phyloP scores from a whole-genome alignment of 768 basidiomycete species.

The Crepidotus variabilis region DNA sequence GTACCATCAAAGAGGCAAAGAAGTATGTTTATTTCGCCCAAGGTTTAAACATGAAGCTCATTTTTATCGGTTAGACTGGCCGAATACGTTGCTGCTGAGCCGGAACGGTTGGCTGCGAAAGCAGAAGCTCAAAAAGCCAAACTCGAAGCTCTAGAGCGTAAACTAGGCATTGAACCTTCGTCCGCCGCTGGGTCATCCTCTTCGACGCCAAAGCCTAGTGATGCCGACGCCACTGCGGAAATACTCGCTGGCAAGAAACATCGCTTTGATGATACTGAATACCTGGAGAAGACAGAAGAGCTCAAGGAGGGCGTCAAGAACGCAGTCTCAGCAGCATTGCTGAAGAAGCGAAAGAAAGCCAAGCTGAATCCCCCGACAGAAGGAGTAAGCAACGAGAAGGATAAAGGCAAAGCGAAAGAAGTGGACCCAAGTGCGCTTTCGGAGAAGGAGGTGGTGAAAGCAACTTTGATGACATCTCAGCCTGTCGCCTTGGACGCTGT shows the following conservation, averaged over 20 bases:
- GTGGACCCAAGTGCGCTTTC: slow-evolving; percentile 8
- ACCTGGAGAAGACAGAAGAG: slow-evolving; percentile 86
- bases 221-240: slow-evolving; percentile 33
- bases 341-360: slow-evolving; percentile 21
- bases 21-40: slow-evolving; percentile 48
- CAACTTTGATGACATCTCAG: slow-evolving; percentile 6
- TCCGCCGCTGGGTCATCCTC: slow-evolving; percentile 28
- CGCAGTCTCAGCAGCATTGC: slow-evolving; percentile 68
- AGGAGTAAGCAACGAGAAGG: slow-evolving; percentile 2
- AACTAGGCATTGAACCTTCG: slow-evolving; percentile 62
- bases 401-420: slow-evolving; percentile 10
- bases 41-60: not conserved
- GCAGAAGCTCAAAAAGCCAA: slow-evolving; percentile 78
- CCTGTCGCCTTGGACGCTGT: slow-evolving; percentile 24
- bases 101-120: slow-evolving; percentile 74
- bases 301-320: slow-evolving; percentile 89
- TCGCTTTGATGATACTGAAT: slow-evolving; percentile 89
- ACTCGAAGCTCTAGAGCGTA: slow-evolving; percentile 79
- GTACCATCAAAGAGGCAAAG: slow-evolving; percentile 95
- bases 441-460: not conserved
- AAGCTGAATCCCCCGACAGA: slow-evolving; percentile 27
- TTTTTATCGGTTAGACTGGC: slow-evolving; percentile 52
- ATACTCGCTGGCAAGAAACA: slow-evolving; percentile 74
- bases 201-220: slow-evolving; percentile 12
- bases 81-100: slow-evolving; percentile 82